These are phyloP conservation scores for Lentinus tigrinus DNA, from an alignment of 768 basidiomycete species.

Conservation along the genomic window DNA sequence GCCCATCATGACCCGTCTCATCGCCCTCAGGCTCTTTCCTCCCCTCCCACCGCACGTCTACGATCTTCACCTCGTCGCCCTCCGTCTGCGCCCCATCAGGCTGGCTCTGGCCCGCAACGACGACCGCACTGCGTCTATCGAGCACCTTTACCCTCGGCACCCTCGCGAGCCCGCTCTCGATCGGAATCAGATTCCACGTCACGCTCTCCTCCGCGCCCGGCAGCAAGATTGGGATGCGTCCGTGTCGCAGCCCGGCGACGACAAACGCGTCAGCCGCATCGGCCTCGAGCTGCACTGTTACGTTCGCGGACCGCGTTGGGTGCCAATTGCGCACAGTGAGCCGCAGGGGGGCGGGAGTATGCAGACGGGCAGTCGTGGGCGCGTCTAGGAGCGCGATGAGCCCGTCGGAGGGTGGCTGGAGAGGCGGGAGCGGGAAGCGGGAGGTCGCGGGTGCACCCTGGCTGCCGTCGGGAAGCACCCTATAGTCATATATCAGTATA, in stretches of 20 bases:
- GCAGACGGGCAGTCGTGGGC: slow-evolving; percentile 63
- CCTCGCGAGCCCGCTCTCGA: slow-evolving; percentile 69
- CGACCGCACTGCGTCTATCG: slow-evolving; percentile 44
- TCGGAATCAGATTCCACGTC: slow-evolving; percentile 66
- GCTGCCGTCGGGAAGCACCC: slow-evolving; percentile 45
- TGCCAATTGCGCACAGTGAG: slow-evolving; percentile 67
- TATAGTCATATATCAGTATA: slow-evolving; percentile 25
- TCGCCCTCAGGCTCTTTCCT: slow-evolving; percentile 40
- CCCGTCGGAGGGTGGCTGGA: slow-evolving; percentile 59
- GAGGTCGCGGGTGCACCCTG: slow-evolving; percentile 48
- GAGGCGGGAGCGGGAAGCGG: slow-evolving; percentile 54
- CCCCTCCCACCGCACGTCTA: slow-evolving; percentile 42
- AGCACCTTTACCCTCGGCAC: slow-evolving; percentile 62
- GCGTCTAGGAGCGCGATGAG: slow-evolving; percentile 65
- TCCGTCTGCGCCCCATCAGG: slow-evolving; percentile 34
- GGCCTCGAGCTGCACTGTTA: slow-evolving; percentile 72
- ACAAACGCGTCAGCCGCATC: slow-evolving; percentile 74
- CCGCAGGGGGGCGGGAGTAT: slow-evolving; percentile 54
- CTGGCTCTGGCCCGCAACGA: slow-evolving; percentile 8
- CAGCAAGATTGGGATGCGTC: slow-evolving; percentile 68
- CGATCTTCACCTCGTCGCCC: slow-evolving; percentile 50
- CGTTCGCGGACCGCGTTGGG: slow-evolving; percentile 60
- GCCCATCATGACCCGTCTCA: neutral
- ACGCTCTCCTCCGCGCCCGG: slow-evolving; percentile 69
- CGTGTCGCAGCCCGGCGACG: slow-evolving; percentile 70